Evolutionary conservation across 2,329 filamentous ascomycete species (phyloP), one percentile per base, ranked within the genome.

Genomic region (Xylaria multiplex): DNA sequence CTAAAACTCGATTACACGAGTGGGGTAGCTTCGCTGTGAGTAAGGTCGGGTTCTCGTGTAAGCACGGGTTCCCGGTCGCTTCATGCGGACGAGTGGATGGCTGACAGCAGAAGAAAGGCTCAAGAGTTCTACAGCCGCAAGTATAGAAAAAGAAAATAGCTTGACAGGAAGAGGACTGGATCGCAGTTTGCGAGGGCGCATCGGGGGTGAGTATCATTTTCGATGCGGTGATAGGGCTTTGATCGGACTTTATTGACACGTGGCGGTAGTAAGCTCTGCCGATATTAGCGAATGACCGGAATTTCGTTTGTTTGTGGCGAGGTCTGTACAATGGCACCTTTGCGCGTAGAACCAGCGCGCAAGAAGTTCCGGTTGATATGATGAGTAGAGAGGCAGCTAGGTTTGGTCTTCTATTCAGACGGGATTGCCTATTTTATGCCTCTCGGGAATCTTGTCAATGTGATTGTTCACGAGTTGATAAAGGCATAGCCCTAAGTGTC

Each of bases 111-210:
- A 69, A 55, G 3, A 67, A 9, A 11, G 59, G 53, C 9, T 64
- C 52, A 0, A 53, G 60, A 24, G 46, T 62, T 1, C 67, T 65
- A 37, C 73, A 75, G 3, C 73, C 73, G 27, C 73, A 75, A 3
- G 56, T 35, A 52, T 74, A 63, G 46, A 67, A 74, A 13, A 72
- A 68, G 11, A 64, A 59, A 2, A 72, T 57, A 3, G 66, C 69
- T 11, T 68, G 65, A 48, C 72, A 75, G 54, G 63, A 68, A 1
- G 63, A 32, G 9, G 54, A 48, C 24, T 59, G 46, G 32, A 35
- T 37, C 30, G n/a, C 30, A 19, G n/a, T 22, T 35, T 8, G n/a
- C 7, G 6, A 43, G 19, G 37, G 13, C 14, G 37, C 37, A 5
- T 40, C 37, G 5, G 37, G 37, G 37, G 37, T 14, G 9, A 5